These are phyloP conservation scores for Wickerhamomyces sp. DNA, from an alignment of 1,139 yeast species.

Conservation along the genomic window DNA sequence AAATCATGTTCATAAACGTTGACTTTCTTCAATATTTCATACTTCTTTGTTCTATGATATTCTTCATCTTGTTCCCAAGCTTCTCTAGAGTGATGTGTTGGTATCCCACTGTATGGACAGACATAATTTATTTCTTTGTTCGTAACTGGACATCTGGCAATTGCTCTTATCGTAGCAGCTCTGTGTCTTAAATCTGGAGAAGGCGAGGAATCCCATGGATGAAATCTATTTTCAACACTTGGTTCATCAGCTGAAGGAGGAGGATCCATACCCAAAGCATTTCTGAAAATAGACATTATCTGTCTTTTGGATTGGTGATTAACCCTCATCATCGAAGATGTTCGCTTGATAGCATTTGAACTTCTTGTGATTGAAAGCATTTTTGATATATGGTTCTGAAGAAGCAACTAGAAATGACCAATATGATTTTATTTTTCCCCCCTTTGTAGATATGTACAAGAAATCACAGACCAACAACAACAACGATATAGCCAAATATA, in stretches of 20 bases:
- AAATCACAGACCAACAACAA: neutral
- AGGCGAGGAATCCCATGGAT: constrained; percentile 91
- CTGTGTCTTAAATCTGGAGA: constrained; percentile 81
- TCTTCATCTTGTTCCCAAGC: constrained; percentile 82
- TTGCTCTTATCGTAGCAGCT: constrained; percentile 84
- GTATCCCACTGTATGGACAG: constrained; percentile 93
- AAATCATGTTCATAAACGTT: constrained; percentile 93
- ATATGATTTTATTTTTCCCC: neutral
- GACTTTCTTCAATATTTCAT: constrained; percentile 75
- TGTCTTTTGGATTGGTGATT: constrained; percentile 24
- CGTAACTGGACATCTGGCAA: constrained; percentile 91
- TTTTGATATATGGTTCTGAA: too few species aligned
- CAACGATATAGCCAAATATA: neutral
- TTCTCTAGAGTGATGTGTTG: constrained; percentile 86
- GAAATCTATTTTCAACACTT: constrained; percentile 62
- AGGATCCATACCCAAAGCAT: constrained; percentile 57
- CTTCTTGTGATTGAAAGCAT: neutral
- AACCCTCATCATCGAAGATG: neutral
- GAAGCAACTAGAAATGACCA: too few species aligned
- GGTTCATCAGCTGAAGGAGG: constrained; percentile 61
- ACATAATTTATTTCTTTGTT: constrained; percentile 73
- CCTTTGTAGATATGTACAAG: neutral
- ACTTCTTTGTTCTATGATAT: constrained; percentile 63
- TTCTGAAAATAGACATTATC: constrained; percentile 44
- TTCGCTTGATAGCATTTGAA: neutral